Conservation (phyloP, 192 early-diverging fungal species). For the Coemansia sp. region DNA sequence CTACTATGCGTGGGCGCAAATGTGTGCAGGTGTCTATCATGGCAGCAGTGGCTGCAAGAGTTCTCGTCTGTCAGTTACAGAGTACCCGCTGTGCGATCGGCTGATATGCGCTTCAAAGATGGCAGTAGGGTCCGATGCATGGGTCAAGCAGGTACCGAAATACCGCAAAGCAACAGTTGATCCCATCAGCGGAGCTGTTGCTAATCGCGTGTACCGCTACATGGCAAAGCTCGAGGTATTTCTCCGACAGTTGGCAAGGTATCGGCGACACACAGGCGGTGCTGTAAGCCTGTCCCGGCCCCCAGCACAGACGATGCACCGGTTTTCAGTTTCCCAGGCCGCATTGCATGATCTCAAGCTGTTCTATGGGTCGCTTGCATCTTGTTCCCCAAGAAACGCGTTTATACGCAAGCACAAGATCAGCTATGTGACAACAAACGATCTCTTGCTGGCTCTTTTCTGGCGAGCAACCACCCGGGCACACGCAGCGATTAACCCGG, state of each 20-base stretch:
- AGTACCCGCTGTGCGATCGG: conserved; percentile 1
- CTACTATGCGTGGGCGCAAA: conserved; percentile 23
- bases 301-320: background rate
- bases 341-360: conserved; percentile 17
- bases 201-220: background rate
- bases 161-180: background rate
- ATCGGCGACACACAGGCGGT: background rate
- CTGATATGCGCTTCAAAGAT: conserved; percentile 7
- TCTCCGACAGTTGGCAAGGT: background rate
- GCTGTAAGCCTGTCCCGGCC: background rate
- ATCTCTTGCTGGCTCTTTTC: conserved; percentile 30
- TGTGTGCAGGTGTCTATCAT: conserved; percentile 8
- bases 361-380: conserved; percentile 6
- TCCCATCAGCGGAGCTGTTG: background rate
- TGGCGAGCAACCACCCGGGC: conserved; percentile 46
- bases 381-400: conserved; percentile 6
- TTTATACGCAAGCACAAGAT: conserved; percentile 10
- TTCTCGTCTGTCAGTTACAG: background rate
- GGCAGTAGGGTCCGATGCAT: background rate
- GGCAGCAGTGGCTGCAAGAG: background rate
- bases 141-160: background rate
- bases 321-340: conserved; percentile 13
- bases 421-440: conserved; percentile 35
- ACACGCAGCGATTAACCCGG: conserved; percentile 6
- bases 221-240: conserved; percentile 11